Base-by-base conservation (phyloP, 768 basidiomycete species). In the Cantharellus cinnabarinus region DNA sequence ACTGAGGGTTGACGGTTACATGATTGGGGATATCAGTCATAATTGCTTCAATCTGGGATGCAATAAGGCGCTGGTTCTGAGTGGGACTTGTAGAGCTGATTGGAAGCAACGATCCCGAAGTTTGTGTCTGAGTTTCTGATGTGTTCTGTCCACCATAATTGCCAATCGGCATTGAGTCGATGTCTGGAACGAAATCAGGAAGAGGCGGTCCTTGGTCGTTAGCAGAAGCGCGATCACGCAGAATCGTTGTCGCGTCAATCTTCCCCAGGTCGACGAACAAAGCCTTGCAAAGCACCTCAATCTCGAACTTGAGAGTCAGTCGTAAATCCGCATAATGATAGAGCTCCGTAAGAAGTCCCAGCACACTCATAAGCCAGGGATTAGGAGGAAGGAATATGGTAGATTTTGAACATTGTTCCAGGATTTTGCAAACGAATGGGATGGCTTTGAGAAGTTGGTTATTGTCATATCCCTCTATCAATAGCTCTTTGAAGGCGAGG, bases 251-350 rank as follows among this genome's bases (percentile, higher is more conserved):
- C 2, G 86, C 83, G 67, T 94, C 88, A 52, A 97, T 75, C 4
- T 81, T 69, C 66, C 86, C 87, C 38, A 97, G 77, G 65, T 90
- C 83, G 64, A 99, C 79, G 38, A 89, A 82, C 40, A 99, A 79
- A 40, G 80, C 79, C 69, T 90, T 93, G 77, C 94, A 98, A 20
- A 98, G 73, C 42, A 97, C 83, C 70, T 99, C 95, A 58, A 99
- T 98, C 71, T 98, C 95, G 67, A 99, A 99, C 71, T 97, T 98
- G 68, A 91, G 77, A 68, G 97, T 95, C 59, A 98, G 75, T 71
- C 94, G 94, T 62, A 98, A 76, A 65, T 98, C 93, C 3, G 90
- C 94, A 65, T 84, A 93, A 68, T 93, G 88, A 70, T 99, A 98
- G n/a, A 99, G 77, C 68, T 99, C 95, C 50, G 82, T 87, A 51